phyloP scores from a whole-genome alignment of 202 grass and related monocot genomes.

The Bolboschoenoplectus hybrid region DNA sequence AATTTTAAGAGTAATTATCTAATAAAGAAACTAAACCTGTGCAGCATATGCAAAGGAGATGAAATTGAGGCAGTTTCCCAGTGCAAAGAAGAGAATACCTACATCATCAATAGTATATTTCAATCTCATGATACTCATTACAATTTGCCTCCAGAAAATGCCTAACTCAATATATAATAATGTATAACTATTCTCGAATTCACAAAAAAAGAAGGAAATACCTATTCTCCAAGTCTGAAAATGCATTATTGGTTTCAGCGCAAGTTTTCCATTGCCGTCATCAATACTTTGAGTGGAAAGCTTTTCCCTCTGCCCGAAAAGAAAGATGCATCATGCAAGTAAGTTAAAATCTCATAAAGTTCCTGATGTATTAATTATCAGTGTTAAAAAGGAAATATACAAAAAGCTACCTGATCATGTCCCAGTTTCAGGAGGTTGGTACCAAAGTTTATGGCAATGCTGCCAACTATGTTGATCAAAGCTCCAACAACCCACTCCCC shows the following conservation, averaged over 20 bases:
- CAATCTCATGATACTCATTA: slow-evolving; percentile 33
- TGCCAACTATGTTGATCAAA: slow-evolving; percentile 94
- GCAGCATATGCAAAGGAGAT: slow-evolving; percentile 96
- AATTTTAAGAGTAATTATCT: slow-evolving; percentile 28
- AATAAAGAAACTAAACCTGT: slow-evolving; percentile 60
- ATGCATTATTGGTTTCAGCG: slow-evolving; percentile 80
- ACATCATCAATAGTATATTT: slow-evolving; percentile 46
- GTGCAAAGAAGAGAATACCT: slow-evolving; percentile 93
- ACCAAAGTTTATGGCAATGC: slow-evolving; percentile 99
- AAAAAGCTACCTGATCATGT: slow-evolving; percentile 84
- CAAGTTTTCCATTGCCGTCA: slow-evolving; percentile 71
- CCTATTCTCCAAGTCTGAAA: slow-evolving; percentile 98
- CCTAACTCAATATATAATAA: background rate
- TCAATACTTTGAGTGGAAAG: slow-evolving; percentile 57
- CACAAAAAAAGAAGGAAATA: slow-evolving; percentile 39
- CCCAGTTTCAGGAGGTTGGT: slow-evolving; percentile 99
- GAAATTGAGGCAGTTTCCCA: slow-evolving; percentile 97
- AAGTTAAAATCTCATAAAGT: slow-evolving; percentile 35
- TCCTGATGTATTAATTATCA: slow-evolving; percentile 27
- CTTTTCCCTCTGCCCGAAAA: slow-evolving; percentile 83
- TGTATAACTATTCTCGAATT: slow-evolving; percentile 70
- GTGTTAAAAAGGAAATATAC: slow-evolving; percentile 23
- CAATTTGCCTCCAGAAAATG: slow-evolving; percentile 28
- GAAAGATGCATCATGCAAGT: slow-evolving; percentile 25
- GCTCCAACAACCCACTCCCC: slow-evolving; percentile 93